phyloP scores from a whole-genome alignment of 495 filamentous ascomycete species.

The Tuber melanosporum region DNA sequence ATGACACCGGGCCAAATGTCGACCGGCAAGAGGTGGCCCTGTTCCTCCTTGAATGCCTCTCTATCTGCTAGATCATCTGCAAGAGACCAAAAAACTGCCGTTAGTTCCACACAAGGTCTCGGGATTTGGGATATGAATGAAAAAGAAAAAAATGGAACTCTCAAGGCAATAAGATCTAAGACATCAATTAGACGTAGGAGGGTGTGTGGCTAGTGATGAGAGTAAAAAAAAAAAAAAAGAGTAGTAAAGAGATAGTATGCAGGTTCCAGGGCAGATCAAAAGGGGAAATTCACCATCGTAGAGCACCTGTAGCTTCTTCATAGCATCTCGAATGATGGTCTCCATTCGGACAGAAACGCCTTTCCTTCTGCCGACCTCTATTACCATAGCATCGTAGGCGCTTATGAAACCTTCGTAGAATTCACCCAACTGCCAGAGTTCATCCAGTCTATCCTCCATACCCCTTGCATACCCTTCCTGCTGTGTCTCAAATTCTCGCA shows the following conservation, averaged over 20 bases:
- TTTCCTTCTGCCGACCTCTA: constrained; percentile 71
- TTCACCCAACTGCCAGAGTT: constrained; percentile 63
- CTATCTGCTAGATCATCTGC: constrained; percentile 61
- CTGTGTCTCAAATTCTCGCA: constrained; percentile 61
- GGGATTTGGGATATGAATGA: neutral
- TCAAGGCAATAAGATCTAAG: neutral
- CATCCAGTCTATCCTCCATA: constrained; percentile 60
- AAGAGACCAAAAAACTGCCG: constrained; percentile 3
- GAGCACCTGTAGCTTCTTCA: constrained; percentile 66
- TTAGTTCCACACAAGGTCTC: neutral
- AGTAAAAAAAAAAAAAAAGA: neutral
- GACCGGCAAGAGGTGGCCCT: constrained; percentile 76
- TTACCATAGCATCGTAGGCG: constrained; percentile 73
- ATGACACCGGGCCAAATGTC: constrained; percentile 81
- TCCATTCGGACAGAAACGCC: constrained; percentile 65
- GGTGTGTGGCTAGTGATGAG: neutral
- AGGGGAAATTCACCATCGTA: constrained; percentile 49
- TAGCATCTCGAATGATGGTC: constrained; percentile 65
- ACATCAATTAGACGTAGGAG: neutral
- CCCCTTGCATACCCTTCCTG: constrained; percentile 69
- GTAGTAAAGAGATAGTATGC: neutral
- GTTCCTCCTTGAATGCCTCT: constrained; percentile 70
- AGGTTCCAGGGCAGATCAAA: neutral
- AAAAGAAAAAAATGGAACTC: neutral
- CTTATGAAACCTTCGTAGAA: constrained; percentile 79